A percentile compares a stretch with the other conserved stretches of the same genome.
Evolutionary conservation across 2,329 filamentous ascomycete genomes (phyloP).

Genomic region (Calonectria honghensis): DNA sequence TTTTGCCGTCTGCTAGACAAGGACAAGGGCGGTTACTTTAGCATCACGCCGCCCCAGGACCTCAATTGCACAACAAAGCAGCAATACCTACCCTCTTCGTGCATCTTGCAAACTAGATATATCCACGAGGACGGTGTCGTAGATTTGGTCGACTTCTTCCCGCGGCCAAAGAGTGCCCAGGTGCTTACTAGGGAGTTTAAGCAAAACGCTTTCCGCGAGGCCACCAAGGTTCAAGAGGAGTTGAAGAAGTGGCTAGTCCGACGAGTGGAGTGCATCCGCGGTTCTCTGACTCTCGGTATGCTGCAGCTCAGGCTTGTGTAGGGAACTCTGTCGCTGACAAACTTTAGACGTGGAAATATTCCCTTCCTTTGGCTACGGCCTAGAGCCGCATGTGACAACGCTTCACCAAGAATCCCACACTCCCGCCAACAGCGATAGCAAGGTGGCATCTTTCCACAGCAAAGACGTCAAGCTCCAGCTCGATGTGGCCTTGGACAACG

Average conservation of each 20-base stretch:
- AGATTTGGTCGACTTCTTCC: slow-evolving; percentile 85
- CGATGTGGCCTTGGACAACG: slow-evolving; percentile 79
- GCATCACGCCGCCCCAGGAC: slow-evolving; percentile 73
- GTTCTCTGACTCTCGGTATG: slow-evolving; percentile 75
- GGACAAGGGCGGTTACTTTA: slow-evolving; percentile 84
- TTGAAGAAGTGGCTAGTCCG: slow-evolving; percentile 83
- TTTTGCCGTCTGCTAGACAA: slow-evolving; percentile 86
- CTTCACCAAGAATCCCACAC: slow-evolving; percentile 68
- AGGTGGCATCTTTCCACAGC: slow-evolving; percentile 78
- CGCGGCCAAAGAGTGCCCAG: slow-evolving; percentile 77
- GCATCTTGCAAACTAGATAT: slow-evolving; percentile 85
- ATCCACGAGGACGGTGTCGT: slow-evolving; percentile 85
- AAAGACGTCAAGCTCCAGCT: slow-evolving; percentile 77
- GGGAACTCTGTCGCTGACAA: not conserved
- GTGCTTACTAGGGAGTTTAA: slow-evolving; percentile 69
- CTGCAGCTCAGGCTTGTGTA: not conserved
- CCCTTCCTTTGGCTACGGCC: slow-evolving; percentile 83
- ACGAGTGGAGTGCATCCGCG: slow-evolving; percentile 83
- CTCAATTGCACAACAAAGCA: slow-evolving; percentile 82
- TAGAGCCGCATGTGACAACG: slow-evolving; percentile 76
- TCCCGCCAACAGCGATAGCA: slow-evolving; percentile 67
- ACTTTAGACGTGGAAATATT: slow-evolving; percentile 79
- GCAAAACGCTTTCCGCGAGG: slow-evolving; percentile 73
- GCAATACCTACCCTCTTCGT: slow-evolving; percentile 84
- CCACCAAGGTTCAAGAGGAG: slow-evolving; percentile 73